Evolutionary conservation across 208 protist genomes (phyloP).

Genomic region (Jaenimonas drosophilae): DNA sequence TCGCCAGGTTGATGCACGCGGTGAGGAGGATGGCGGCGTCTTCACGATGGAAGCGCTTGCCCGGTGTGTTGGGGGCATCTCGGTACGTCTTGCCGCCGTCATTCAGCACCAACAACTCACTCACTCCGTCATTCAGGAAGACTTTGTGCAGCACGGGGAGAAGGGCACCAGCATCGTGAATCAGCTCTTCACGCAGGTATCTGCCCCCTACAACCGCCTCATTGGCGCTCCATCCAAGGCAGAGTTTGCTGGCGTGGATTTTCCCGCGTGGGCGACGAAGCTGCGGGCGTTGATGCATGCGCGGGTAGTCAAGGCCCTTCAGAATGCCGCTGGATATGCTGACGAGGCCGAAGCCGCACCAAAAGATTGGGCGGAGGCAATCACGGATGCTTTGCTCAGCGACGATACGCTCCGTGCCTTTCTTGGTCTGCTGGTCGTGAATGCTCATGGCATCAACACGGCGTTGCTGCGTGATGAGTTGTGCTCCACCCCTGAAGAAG

Average conservation of each 20-base stretch:
- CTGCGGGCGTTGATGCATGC: slow-evolving; percentile 19
- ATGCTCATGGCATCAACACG: slow-evolving; percentile 61
- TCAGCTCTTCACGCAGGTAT: slow-evolving; percentile 53
- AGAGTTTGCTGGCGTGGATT: slow-evolving; percentile 29
- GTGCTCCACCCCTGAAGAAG: neutral
- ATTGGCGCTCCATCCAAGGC: slow-evolving; percentile 38
- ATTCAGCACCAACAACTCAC: slow-evolving; percentile 36
- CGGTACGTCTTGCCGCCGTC: slow-evolving; percentile 25
- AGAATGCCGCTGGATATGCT: slow-evolving; percentile 6
- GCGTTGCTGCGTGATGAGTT: neutral
- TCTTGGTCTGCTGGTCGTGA: slow-evolving; percentile 56
- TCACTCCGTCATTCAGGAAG: slow-evolving; percentile 23
- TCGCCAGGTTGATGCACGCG: slow-evolving; percentile 6
- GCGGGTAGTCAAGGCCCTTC: slow-evolving; percentile 11
- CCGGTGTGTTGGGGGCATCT: slow-evolving; percentile 46
- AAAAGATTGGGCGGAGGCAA: slow-evolving; percentile 22
- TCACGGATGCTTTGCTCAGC: slow-evolving; percentile 35
- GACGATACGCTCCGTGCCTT: slow-evolving; percentile 51
- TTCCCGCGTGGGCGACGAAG: slow-evolving; percentile 20
- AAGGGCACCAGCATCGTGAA: neutral
- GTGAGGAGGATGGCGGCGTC: neutral
- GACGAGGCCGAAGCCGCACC: neutral
- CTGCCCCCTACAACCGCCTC: slow-evolving; percentile 57
- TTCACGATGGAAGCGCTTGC: slow-evolving; percentile 63
- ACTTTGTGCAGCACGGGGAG: slow-evolving; percentile 9